A percentile compares a stretch with the other conserved stretches of the same genome.
These are phyloP conservation scores for Eimeria maxima DNA, from an alignment of 169 alveolate genomes.

Conservation along the genomic window DNA sequence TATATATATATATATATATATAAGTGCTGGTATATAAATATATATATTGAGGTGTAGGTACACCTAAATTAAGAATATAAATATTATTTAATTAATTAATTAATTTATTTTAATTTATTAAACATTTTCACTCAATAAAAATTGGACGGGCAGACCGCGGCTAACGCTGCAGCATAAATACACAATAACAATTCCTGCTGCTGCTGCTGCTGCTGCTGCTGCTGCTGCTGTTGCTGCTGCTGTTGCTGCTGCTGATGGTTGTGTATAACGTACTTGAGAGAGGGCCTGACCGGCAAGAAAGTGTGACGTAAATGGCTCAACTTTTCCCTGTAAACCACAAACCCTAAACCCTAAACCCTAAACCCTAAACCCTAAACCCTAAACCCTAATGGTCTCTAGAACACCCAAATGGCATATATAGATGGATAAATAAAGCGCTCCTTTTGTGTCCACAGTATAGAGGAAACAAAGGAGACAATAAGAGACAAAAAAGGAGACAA, in stretches of 20 bases:
- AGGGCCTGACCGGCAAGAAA: conserved; percentile 96
- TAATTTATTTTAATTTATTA: too few relatives aligned
- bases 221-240: conserved; percentile 1
- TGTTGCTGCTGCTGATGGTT: neutral
- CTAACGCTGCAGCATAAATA: neutral
- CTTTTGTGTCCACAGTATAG: neutral
- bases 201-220: conserved; percentile 17
- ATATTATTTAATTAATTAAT: too few relatives aligned
- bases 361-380: conserved; percentile 23
- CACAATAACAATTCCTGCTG: neutral
- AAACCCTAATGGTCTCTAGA: neutral
- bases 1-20: too few relatives aligned
- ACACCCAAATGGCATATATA: conserved; percentile 28
- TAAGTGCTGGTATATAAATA: too few relatives aligned
- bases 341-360: conserved; percentile 30
- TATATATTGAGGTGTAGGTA: too few relatives aligned
- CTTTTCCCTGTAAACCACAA: conserved; percentile 89
- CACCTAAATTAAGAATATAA: too few relatives aligned
- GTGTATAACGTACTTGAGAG: conserved; percentile 86
- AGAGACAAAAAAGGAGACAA: neutral
- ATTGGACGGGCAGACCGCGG: conserved; percentile 14
- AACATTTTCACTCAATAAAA: neutral
- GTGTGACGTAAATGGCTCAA: conserved; percentile 95
- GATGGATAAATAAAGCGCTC: conserved; percentile 44
- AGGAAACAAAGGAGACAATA: neutral